These are phyloP conservation scores for Ogataea neopini DNA, from an alignment of 805 yeast species.

Conservation along the genomic window DNA sequence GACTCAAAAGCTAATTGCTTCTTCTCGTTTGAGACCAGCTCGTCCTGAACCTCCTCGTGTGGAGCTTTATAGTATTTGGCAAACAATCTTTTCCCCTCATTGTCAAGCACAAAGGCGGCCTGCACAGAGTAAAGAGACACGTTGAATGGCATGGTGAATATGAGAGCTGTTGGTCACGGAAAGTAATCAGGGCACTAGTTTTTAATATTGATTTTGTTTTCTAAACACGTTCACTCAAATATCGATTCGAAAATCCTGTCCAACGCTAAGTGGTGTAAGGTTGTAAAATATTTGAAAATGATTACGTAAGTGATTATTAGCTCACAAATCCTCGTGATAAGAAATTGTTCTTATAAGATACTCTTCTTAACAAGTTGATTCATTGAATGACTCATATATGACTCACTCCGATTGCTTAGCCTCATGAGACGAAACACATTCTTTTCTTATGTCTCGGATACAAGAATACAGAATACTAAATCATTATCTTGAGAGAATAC, in stretches of 20 bases:
- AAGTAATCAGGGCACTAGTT: too few species aligned
- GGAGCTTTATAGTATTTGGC: constrained; percentile 83
- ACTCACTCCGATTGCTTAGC: too few species aligned
- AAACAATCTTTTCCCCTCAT: constrained; percentile 74
- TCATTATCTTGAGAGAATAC: too few species aligned
- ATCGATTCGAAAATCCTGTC: constrained; percentile 1
- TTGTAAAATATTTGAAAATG: neutral
- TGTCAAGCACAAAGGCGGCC: constrained; percentile 79
- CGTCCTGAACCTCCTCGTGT: constrained; percentile 42
- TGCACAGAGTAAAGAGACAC: constrained; percentile 76
- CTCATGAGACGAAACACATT: too few species aligned
- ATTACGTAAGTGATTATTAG: neutral
- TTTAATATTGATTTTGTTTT: neutral
- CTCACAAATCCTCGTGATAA: too few species aligned
- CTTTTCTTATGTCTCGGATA: too few species aligned
- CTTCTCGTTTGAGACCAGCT: constrained; percentile 37
- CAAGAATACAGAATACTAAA: too few species aligned
- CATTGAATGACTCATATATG: too few species aligned
- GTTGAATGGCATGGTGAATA: constrained; percentile 27
- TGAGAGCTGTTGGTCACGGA: neutral
- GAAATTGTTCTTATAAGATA: too few species aligned
- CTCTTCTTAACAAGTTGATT: too few species aligned
- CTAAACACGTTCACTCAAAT: constrained; percentile 6
- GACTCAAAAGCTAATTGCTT: constrained; percentile 79
- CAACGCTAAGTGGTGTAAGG: neutral